Evolutionary conservation across 2,329 filamentous ascomycete species (phyloP).

Genomic region (Thielaviopsis euricoi): DNA sequence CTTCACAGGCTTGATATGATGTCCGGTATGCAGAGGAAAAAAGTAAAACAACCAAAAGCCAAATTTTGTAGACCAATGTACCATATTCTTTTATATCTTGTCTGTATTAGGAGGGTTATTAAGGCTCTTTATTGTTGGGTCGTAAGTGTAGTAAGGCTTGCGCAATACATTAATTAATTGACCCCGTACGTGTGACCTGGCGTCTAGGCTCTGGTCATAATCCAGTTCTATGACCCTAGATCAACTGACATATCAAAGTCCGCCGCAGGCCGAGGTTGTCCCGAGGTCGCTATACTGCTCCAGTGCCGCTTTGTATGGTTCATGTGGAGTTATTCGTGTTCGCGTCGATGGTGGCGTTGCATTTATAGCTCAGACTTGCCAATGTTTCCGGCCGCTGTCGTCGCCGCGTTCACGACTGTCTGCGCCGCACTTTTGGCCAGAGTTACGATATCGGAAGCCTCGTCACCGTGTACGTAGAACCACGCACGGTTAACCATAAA

Average conservation of each 20-base stretch:
- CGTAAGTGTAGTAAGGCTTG: not conserved
- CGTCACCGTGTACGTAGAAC: conserved; percentile 88
- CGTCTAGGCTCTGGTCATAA: not conserved
- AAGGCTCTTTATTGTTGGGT: not conserved
- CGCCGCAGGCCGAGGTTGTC: not conserved
- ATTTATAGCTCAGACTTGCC: conserved; percentile 21
- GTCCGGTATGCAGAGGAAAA: conserved; percentile 13
- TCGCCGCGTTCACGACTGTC: conserved; percentile 19
- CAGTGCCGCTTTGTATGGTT: not conserved
- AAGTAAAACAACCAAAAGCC: not conserved
- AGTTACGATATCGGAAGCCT: conserved; percentile 31
- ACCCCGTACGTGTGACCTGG: not conserved
- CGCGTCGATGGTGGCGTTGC: not conserved
- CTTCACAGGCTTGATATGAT: conserved; percentile 17
- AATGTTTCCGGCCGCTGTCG: conserved; percentile 9
- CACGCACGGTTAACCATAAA: conserved; percentile 71
- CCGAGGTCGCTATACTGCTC: not conserved
- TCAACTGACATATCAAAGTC: not conserved
- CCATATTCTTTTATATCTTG: too few relatives aligned
- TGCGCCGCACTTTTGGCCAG: conserved; percentile 25
- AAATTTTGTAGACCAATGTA: not conserved
- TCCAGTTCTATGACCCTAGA: not conserved
- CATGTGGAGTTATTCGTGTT: not conserved
- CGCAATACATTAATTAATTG: not conserved
- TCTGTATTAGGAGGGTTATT: conserved; percentile 6